phyloP scores from a whole-genome alignment of 2,329 filamentous ascomycete genomes.

The Septoria linicola region DNA sequence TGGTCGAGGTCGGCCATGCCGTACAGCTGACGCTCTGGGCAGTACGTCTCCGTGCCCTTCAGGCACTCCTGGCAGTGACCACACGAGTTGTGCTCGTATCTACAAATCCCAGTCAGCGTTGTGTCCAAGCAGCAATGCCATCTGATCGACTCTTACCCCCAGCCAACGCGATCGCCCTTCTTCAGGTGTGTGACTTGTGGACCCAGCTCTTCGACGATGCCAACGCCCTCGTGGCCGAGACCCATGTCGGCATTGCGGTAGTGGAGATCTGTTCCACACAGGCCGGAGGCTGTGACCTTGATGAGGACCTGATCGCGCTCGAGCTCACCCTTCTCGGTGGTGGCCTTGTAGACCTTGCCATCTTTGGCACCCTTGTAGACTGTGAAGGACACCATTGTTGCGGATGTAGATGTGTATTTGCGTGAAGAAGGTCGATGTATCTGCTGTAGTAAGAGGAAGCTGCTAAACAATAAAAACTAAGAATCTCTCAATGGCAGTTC shows the following conservation, averaged over 20 bases:
- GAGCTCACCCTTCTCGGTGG: constrained; percentile 50
- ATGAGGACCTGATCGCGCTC: constrained; percentile 59
- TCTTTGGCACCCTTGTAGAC: constrained; percentile 63
- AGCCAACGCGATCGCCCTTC: constrained; percentile 54
- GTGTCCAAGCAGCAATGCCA: too few relatives aligned
- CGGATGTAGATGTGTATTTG: background rate
- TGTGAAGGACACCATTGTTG: constrained; percentile 51
- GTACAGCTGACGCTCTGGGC: constrained; percentile 46
- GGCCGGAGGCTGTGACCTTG: constrained; percentile 63
- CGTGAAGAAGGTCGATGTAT: background rate
- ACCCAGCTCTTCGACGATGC: constrained; percentile 51
- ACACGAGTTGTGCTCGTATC: constrained; percentile 48
- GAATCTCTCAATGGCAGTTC: too few relatives aligned
- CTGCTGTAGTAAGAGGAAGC: background rate
- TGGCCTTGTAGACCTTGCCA: constrained; percentile 55
- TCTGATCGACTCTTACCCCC: constrained; percentile 37
- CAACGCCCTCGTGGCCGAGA: constrained; percentile 58
- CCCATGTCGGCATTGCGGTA: constrained; percentile 42
- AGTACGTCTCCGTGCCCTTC: constrained; percentile 47
- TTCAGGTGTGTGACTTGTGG: constrained; percentile 49
- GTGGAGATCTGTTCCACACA: constrained; percentile 60
- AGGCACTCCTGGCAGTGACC: constrained; percentile 49
- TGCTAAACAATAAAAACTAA: background rate
- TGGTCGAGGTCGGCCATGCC: constrained; percentile 48
- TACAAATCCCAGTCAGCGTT: constrained; percentile 27